These are phyloP conservation scores for Eruca vesicaria DNA, from an alignment of 441 rosid genomes.

Conservation along the genomic window DNA sequence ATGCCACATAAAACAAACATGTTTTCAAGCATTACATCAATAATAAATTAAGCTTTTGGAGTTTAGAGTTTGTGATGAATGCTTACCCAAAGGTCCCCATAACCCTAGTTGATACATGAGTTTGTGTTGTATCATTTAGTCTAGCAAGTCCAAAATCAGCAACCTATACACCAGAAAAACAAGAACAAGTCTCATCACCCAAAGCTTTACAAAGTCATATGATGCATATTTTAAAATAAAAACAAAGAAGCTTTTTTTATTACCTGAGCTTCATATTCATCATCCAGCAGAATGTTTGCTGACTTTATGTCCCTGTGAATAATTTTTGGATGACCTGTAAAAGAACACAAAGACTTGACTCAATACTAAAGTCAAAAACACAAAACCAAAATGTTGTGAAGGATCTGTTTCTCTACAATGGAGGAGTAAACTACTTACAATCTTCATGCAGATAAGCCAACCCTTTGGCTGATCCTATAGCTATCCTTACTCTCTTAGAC, in stretches of 20 bases:
- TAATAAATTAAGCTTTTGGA: neutral
- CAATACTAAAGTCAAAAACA: neutral
- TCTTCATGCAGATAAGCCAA: slow-evolving; percentile 92
- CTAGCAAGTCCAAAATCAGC: slow-evolving; percentile 97
- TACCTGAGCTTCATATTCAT: slow-evolving; percentile 80
- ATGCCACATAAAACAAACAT: slow-evolving; percentile 47
- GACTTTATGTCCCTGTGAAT: slow-evolving; percentile 90
- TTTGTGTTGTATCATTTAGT: slow-evolving; percentile 65
- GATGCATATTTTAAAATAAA: neutral
- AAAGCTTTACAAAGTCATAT: neutral
- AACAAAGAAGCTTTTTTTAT: neutral
- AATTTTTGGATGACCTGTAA: slow-evolving; percentile 64
- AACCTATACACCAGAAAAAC: slow-evolving; percentile 45
- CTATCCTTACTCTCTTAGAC: slow-evolving; percentile 72
- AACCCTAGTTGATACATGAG: slow-evolving; percentile 89
- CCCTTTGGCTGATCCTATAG: slow-evolving; percentile 90
- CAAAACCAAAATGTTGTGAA: neutral
- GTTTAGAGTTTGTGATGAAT: slow-evolving; percentile 9
- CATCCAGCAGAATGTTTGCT: slow-evolving; percentile 77
- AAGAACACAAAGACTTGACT: neutral
- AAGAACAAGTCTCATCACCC: neutral
- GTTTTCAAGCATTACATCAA: neutral
- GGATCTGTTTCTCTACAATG: neutral
- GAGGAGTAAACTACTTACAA: slow-evolving; percentile 48
- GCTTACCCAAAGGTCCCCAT: slow-evolving; percentile 94